Base-by-base conservation (phyloP, 441 rosid species). In the Rhodomyrtus psidioides region DNA sequence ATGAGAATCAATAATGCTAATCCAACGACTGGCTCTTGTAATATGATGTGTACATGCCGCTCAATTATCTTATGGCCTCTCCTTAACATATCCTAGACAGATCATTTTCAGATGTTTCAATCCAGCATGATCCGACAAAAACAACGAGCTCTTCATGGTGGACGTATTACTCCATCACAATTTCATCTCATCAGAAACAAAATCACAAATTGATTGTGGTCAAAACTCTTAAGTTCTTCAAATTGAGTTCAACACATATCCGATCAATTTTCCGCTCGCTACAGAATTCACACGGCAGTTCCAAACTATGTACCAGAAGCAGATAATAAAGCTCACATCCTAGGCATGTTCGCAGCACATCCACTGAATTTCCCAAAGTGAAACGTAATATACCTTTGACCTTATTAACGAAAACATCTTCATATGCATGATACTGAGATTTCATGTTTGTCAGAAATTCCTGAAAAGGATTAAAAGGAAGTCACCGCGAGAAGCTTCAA, bases 361-460 rank as follows among this genome's bases (percentile, higher is more conserved):
- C 60, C 60, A 70, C 26, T 21, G n/a, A 39, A 70, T 21, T 34
- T 70, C 9, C 49, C 79, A 34, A 34, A 70, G 49, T 19, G n/a
- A 82, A 82, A 82, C 21, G 26, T 4, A 87, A 42, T 3, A 49
- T 83, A 96, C 99, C 98, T 92, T 94, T 95, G 28, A 94, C 85
- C 91, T 90, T 94, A 87, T 74, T 83, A 88, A 95, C 88, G 90
- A 95, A 90, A 86, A 93, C 93, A 85, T 95, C 93, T 87, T 97
- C 96, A 56, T 93, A 95, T 53, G 88, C 82, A 82, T 86, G 91
- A 84, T 92, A 92, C 60, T 86, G 90, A 79, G 94, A 90, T 79
- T 91, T 82, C 84, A 92, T 92, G 79, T 86, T 86, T n/a, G 93
- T 92, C 76, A 91, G 79, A 84, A 86, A 89, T 81, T 91, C 98